Conservation (phyloP, 257 asterid genomes). For the Solanum neorickii region DNA sequence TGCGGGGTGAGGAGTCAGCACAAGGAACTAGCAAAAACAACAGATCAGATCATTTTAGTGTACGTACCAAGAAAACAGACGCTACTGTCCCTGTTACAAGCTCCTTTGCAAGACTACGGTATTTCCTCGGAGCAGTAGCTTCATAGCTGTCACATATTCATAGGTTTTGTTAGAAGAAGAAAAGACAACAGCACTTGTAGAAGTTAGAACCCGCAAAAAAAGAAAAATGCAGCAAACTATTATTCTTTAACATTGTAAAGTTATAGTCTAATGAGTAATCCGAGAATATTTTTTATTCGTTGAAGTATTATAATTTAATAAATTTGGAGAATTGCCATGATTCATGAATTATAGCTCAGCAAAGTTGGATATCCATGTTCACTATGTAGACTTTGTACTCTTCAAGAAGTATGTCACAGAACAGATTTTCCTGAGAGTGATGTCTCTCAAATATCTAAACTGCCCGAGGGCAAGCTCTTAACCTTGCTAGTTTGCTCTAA, state of each 20-base stretch:
- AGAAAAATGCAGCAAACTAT: background rate
- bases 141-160: constrained; percentile 55
- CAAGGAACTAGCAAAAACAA: background rate
- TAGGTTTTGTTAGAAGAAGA: background rate
- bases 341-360: background rate
- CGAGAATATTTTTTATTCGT: background rate
- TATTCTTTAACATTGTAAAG: background rate
- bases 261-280: background rate
- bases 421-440: background rate
- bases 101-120: constrained; percentile 78
- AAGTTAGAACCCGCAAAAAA: background rate
- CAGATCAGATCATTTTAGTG: background rate
- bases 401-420: background rate
- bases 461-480: background rate
- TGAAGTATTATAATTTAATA: background rate
- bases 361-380: background rate
- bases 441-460: background rate
- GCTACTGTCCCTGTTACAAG: constrained; percentile 76
- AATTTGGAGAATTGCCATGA: background rate
- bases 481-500: background rate
- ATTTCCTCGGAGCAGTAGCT: constrained; percentile 85
- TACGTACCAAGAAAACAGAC: constrained; percentile 76
- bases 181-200: background rate
- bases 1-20: background rate
- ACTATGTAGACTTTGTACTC: background rate